Percentiles rank a stretch among this genome's conserved stretches.
phyloP scores from a whole-genome alignment of 257 asterid genomes.

The Ehretia macrophylla region DNA sequence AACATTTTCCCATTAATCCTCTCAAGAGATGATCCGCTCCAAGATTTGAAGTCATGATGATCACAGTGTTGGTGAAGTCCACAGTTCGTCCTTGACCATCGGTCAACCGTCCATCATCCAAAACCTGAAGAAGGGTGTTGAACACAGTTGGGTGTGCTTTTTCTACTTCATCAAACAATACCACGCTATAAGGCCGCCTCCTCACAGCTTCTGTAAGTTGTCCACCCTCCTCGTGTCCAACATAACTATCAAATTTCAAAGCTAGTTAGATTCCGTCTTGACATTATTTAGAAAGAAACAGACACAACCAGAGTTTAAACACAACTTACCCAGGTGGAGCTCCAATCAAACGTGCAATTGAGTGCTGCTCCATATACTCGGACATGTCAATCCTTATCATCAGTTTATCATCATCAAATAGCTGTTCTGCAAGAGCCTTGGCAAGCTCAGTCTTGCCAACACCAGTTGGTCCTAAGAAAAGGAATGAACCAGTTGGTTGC shows the following conservation, averaged over 20 bases:
- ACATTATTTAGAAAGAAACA: neutral
- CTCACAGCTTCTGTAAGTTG: constrained; percentile 86
- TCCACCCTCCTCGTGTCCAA: constrained; percentile 95
- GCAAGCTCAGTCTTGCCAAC: constrained; percentile 97
- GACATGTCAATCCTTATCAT: constrained; percentile 89
- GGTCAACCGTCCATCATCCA: constrained; percentile 82
- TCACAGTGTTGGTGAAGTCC: constrained; percentile 74
- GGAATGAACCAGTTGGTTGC: constrained; percentile 92
- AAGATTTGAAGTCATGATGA: constrained; percentile 89
- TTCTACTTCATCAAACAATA: constrained; percentile 90
- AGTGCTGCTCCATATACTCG: constrained; percentile 96
- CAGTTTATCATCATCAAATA: constrained; percentile 76
- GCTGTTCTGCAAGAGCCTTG: constrained; percentile 87
- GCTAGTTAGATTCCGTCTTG: neutral
- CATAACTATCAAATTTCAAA: constrained; percentile 34
- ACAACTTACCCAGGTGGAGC: constrained; percentile 88
- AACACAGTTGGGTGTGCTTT: constrained; percentile 78
- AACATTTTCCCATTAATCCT: constrained; percentile 63
- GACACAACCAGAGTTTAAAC: too few species aligned
- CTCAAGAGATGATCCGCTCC: constrained; percentile 70
- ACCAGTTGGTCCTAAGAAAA: constrained; percentile 93
- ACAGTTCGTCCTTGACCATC: constrained; percentile 95
- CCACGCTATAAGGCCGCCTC: constrained; percentile 81
- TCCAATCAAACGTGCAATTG: constrained; percentile 81
- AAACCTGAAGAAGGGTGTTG: constrained; percentile 75